A percentile compares a stretch with the other conserved stretches of the same genome.
Evolutionary conservation across 208 protist species (phyloP).

Genomic region (Trypanosoma rangeli): DNA sequence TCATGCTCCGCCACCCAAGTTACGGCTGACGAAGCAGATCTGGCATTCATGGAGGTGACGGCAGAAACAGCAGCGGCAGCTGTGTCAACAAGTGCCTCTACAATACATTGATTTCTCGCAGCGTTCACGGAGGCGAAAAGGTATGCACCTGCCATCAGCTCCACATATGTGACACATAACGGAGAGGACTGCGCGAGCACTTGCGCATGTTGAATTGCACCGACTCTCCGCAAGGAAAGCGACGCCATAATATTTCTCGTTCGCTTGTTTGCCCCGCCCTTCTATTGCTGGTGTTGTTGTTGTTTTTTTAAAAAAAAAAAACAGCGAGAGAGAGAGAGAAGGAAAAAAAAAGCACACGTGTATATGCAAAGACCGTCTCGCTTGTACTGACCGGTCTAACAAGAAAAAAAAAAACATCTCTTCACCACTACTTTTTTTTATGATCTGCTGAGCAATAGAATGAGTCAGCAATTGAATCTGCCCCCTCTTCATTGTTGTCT

Average conservation of each 20-base stretch:
- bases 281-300: background rate
- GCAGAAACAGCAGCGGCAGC: background rate
- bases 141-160: conserved; percentile 49
- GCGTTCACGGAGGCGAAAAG: conserved; percentile 57
- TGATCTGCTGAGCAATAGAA: too few species aligned
- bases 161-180: conserved; percentile 34
- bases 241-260: conserved; percentile 13
- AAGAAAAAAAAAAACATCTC: background rate
- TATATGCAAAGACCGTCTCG: too few species aligned
- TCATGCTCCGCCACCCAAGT: background rate
- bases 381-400: too few species aligned
- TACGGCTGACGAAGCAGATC: background rate
- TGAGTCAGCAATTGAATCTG: background rate
- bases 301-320: background rate
- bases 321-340: background rate
- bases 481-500: background rate
- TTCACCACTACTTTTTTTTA: too few species aligned
- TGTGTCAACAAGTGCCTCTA: conserved; percentile 43
- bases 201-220: conserved; percentile 2
- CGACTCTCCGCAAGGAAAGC: conserved; percentile 16
- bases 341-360: background rate
- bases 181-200: conserved; percentile 1
- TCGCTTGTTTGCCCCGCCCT: background rate
- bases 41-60: background rate
- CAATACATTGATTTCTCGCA: conserved; percentile 47